phyloP scores from a whole-genome alignment of 345 rosid species.

The Mangifera indica region DNA sequence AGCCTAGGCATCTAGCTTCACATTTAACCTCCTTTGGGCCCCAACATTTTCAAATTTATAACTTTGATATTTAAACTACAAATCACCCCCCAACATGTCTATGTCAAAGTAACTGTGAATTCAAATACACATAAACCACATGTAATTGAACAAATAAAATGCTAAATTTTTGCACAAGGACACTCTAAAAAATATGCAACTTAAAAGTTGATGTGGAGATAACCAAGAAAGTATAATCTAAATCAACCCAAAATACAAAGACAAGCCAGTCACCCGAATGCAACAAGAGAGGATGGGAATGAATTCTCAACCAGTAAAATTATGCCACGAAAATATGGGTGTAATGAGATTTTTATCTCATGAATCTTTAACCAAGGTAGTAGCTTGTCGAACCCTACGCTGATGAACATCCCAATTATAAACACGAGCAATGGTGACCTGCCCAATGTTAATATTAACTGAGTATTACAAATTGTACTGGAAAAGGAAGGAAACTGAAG shows the following conservation, averaged over 20 bases:
- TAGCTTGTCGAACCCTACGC: slow-evolving; percentile 61
- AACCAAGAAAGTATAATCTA: not conserved
- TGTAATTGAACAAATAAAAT: not conserved
- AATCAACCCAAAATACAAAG: slow-evolving; percentile 4
- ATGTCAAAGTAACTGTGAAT: not conserved
- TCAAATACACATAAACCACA: not conserved
- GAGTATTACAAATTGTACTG: not conserved
- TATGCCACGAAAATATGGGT: not conserved
- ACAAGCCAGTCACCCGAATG: slow-evolving; percentile 11
- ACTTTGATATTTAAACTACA: slow-evolving; percentile 1
- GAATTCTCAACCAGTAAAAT: slow-evolving; percentile 9
- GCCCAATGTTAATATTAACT: slow-evolving; percentile 9
- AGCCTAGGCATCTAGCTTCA: slow-evolving; percentile 12
- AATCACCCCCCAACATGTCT: not conserved
- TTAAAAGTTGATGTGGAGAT: slow-evolving; percentile 1
- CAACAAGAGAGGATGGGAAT: slow-evolving; percentile 16
- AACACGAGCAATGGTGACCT: slow-evolving; percentile 88
- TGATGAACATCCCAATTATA: slow-evolving; percentile 95
- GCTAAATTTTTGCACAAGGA: slow-evolving; percentile 2
- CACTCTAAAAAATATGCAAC: not conserved
- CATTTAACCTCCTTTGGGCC: slow-evolving; percentile 9
- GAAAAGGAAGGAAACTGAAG: not conserved
- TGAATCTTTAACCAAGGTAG: slow-evolving; percentile 37
- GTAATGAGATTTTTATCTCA: slow-evolving; percentile 23
- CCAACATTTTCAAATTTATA: slow-evolving; percentile 7